Base-by-base conservation (phyloP, 768 basidiomycete species). In the Kwoniella heveanensis region DNA sequence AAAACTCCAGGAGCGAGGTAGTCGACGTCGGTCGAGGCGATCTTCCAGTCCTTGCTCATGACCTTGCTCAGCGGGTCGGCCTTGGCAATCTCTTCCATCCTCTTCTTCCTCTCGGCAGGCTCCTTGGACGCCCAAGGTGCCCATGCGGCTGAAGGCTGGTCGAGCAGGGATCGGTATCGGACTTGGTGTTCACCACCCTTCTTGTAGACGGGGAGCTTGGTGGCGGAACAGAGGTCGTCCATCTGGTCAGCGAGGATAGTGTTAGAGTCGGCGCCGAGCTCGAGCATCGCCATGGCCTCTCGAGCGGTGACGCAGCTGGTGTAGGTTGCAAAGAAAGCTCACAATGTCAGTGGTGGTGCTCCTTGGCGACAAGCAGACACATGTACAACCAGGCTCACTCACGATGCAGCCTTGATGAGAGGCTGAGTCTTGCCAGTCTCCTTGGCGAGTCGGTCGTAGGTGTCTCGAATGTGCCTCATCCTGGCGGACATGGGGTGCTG, bases 1-100 rank as follows among this genome's bases (percentile, higher is more conserved):
- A 78, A 54, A 4, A 72, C 75, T 19, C 73, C 73, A 21, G 68
- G 67, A 1, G 65, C 76, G 29, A 72, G 59, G 47, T 72, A 75
- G 36, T 75, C 65, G 22, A 71, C 51, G 17, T 69, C 69, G 19
- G 65, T 59, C 17, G 44, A 53, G 10, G 66, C 63, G 7, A 61
- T 58, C 56, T 70, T 61, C 60, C 62, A 72, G 32, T 72, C 72
- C 47, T 66, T 72, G 3, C 47, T 29, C 51, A 61, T 54, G 36
- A 55, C 37, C 27, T 58, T 67, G 50, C 37, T 54, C 4, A 75
- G 61, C 0, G 72, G 73, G 56, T 76, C 75, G 15, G 62, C 44
- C 49, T 67, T 66, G 54, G 67, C 56, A 19, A 71, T 19, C 49
- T 67, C 60, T 6, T 56, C 57, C 55, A 70, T 68, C 22, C 66